A percentile compares a stretch with the other conserved stretches of the same genome.
Evolutionary conservation across 164 flowering plant species (phyloP).

Genomic region (Platanus orientalis): DNA sequence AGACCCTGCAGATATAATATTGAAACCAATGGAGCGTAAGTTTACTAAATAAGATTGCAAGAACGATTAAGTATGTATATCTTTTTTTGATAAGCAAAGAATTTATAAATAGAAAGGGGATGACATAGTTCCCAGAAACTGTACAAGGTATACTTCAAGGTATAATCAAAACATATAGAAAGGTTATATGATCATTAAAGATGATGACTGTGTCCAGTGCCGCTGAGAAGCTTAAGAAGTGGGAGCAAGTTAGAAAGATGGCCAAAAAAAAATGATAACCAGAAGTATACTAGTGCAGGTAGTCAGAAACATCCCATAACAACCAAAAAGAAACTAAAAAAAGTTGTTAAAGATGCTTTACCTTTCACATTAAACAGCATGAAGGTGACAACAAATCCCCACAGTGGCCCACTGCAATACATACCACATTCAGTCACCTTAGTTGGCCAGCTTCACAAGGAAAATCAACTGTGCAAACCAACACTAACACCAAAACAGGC

Average conservation of each 20-base stretch:
- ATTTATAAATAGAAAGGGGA: too few species aligned
- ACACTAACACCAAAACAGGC: neutral
- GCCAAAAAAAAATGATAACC: neutral
- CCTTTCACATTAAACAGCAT: conserved; percentile 95
- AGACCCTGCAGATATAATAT: conserved; percentile 56
- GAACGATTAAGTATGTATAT: too few species aligned
- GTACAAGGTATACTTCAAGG: too few species aligned
- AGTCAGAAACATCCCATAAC: neutral
- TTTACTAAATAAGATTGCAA: neutral
- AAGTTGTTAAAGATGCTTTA: conserved; percentile 16
- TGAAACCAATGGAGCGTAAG: conserved; percentile 1
- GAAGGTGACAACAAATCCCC: conserved; percentile 96
- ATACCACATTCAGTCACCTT: conserved; percentile 14
- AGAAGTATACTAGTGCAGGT: neutral
- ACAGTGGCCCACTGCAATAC: conserved; percentile 78
- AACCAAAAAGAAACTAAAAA: neutral
- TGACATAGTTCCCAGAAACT: too few species aligned
- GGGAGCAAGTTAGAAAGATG: too few species aligned
- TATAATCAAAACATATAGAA: too few species aligned
- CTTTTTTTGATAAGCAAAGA: too few species aligned
- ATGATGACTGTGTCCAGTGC: too few species aligned
- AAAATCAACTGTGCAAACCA: conserved; percentile 1
- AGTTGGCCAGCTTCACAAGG: conserved; percentile 8
- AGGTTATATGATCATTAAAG: neutral
- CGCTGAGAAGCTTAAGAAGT: too few species aligned